Base-by-base conservation (phyloP, 176 grass and related monocot genomes). In the Musa itinerans region DNA sequence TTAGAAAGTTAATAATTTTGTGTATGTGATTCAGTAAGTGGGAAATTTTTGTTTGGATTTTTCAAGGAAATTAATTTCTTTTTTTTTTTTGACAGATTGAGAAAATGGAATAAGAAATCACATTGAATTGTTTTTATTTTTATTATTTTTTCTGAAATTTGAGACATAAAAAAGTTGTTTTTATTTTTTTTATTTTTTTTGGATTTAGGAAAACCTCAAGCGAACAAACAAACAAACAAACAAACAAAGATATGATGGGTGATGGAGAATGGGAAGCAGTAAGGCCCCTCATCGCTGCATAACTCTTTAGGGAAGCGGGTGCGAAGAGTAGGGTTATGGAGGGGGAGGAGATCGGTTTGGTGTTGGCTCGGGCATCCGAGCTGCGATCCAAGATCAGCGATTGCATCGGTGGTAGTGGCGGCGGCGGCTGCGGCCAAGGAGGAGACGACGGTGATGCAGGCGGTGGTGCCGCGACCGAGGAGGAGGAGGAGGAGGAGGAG, bases 301-400 rank as follows among this genome's bases (percentile, higher is more conserved):
- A 43, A 43, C 4, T 43, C 34, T 6, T 43, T 43, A 43, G 34
- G 17, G 1, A 61, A 61, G 57, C 9, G 19, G 8, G 15, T 3
- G 15, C 3, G 19, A 61, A 61, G 17, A 61, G 57, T 15, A 61
- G 65, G 2, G 24, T 12, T 11, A 68, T 68, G 65, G 65, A 68
- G 11, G 65, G 65, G 22, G 65, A 68, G 23, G 65, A 26, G 25
- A 68, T 68, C 25, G 65, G 65, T 15, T 11, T 29, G 65, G 26
- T 68, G 10, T 13, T 68, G 25, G 65, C 65, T 26, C 24, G 65
- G 24, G 65, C 65, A 11, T 68, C 65, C 24, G 65, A 68, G 65
- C 11, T 68, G 65, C 65, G 65, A 34, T 48, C 65, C 25, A 68
- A 68, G 65, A 68, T 68, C 34, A 68, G 65, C 65, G 4, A 26